Percentiles rank a stretch among this genome's conserved stretches.
These are phyloP conservation scores for Gloeopeniophorella convolvens DNA, from an alignment of 768 basidiomycete species.

Conservation along the genomic window DNA sequence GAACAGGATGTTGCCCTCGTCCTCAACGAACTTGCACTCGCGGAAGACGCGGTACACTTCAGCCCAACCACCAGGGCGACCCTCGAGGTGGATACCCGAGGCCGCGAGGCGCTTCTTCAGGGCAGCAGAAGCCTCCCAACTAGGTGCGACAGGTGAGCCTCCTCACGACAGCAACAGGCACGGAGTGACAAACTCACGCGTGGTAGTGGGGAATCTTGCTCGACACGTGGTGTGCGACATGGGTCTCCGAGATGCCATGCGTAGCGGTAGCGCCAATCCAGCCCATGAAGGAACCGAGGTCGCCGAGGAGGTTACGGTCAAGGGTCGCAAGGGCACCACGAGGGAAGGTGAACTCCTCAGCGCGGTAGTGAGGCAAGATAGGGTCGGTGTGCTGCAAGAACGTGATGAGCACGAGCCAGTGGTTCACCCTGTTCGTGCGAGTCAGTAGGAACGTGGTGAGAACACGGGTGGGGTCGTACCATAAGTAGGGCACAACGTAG, in stretches of 20 bases:
- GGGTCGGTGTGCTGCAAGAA: conserved; percentile 99
- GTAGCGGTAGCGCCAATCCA: conserved; percentile 84
- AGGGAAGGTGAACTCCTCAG: conserved; percentile 83
- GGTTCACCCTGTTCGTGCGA: conserved; percentile 55
- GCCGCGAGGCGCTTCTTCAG: conserved; percentile 66
- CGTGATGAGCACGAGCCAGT: conserved; percentile 95
- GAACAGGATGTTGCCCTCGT: conserved; percentile 85
- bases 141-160: conserved; percentile 20
- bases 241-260: conserved; percentile 92
- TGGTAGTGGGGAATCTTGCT: conserved; percentile 97
- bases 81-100: conserved; percentile 56
- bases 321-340: conserved; percentile 91
- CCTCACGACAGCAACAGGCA: neutral
- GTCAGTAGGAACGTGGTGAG: neutral
- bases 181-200: conserved; percentile 40
- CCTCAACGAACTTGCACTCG: conserved; percentile 92
- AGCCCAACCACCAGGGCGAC: conserved; percentile 71
- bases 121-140: conserved; percentile 88
- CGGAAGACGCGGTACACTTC: conserved; percentile 73
- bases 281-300: conserved; percentile 69
- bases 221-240: conserved; percentile 85
- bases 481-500: conserved; percentile 87
- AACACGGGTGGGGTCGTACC: conserved; percentile 32
- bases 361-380: conserved; percentile 87
- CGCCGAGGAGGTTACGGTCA: conserved; percentile 76